Percentiles rank a stretch among this genome's conserved stretches.
phyloP scores from a whole-genome alignment of 1,284 basidiomycete species.

The Austroboletus novae-zelandiae region DNA sequence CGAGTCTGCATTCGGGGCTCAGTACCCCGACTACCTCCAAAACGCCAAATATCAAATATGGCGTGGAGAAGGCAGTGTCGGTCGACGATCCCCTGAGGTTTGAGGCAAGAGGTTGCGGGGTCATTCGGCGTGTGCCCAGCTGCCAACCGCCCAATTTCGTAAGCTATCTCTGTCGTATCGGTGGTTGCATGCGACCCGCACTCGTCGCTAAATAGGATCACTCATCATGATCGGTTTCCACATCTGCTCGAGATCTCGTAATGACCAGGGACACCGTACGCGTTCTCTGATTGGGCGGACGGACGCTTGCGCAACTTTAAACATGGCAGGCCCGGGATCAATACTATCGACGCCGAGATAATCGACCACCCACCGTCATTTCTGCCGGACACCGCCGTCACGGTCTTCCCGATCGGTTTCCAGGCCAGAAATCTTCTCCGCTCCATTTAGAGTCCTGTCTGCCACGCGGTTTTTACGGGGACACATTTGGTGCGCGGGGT shows the following conservation, averaged over 20 bases:
- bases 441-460: constrained; percentile 12
- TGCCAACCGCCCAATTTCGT: constrained; percentile 12
- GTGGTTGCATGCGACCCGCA: constrained; percentile 8
- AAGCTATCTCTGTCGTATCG: constrained; percentile 12
- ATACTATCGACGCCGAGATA: constrained; percentile 21
- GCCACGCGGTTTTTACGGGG: constrained; percentile 19
- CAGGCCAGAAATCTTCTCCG: constrained; percentile 14
- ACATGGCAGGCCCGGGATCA: constrained; percentile 23
- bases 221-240: constrained; percentile 22
- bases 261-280: constrained; percentile 23
- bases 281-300: constrained; percentile 18
- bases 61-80: constrained; percentile 8
- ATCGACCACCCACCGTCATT: constrained; percentile 14
- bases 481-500: constrained; percentile 14
- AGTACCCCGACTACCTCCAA: constrained; percentile 21
- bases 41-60: constrained; percentile 20
- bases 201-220: constrained; percentile 21
- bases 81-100: constrained; percentile 8
- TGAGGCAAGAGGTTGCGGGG: constrained; percentile 5
- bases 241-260: constrained; percentile 22
- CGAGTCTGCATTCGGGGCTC: constrained; percentile 19
- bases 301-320: constrained; percentile 25
- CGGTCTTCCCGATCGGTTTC: constrained; percentile 21
- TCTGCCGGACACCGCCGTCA: constrained; percentile 26
- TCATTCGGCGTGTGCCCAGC: constrained; percentile 7